Evolutionary conservation across 768 basidiomycete genomes (phyloP).

Genomic region (Lactarius evosmus): DNA sequence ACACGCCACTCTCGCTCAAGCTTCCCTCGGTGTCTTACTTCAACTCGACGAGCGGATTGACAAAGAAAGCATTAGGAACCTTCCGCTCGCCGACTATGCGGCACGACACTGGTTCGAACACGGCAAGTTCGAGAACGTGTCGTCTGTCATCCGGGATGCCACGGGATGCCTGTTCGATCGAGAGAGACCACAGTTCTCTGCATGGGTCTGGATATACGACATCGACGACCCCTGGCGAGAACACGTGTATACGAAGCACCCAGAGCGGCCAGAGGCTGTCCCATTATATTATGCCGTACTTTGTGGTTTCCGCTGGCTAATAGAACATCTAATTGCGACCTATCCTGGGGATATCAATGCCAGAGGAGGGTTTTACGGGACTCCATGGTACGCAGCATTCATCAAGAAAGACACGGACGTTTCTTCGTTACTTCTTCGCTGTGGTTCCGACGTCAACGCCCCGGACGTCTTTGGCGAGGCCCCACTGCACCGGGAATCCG

Average conservation of each 20-base stretch:
- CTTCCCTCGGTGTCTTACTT: background rate
- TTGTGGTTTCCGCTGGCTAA: background rate
- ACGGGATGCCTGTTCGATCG: slow-evolving; percentile 3
- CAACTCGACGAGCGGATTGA: background rate
- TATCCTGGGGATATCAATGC: background rate
- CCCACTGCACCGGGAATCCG: background rate
- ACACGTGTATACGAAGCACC: background rate
- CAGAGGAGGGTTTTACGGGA: background rate
- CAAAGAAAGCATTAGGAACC: background rate
- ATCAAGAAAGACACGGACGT: background rate
- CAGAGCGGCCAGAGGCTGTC: background rate
- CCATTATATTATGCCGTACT: slow-evolving; percentile 5
- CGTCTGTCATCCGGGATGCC: background rate
- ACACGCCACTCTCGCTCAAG: background rate
- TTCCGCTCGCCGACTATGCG: background rate
- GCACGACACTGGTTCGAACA: slow-evolving; percentile 2
- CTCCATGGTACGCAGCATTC: background rate
- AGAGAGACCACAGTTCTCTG: background rate
- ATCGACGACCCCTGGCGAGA: background rate
- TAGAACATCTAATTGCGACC: background rate
- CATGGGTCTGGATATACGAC: slow-evolving; percentile 9
- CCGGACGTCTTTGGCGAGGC: background rate
- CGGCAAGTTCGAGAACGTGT: background rate
- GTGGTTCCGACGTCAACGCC: background rate
- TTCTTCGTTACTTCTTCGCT: background rate